Conservation (phyloP, 169 alveolate species). For the Eimeria necatrix region DNA sequence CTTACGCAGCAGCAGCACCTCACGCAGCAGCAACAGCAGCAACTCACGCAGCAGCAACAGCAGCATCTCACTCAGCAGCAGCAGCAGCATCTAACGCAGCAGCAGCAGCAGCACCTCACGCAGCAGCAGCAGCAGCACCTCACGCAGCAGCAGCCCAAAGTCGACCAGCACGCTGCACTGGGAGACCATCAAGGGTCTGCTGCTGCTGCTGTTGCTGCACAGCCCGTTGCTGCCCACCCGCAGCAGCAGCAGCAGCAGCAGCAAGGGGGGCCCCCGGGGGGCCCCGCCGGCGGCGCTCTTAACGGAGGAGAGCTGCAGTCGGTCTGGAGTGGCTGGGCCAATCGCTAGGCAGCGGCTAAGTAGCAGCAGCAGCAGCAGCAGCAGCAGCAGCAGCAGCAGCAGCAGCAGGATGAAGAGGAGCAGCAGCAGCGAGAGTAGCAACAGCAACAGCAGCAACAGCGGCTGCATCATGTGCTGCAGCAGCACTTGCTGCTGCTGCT, state of each 20-base stretch:
- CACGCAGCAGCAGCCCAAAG: background rate
- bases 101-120: too few species aligned
- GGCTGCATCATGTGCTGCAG: background rate
- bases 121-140: constrained; percentile 3
- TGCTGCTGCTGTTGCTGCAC: background rate
- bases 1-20: too few species aligned
- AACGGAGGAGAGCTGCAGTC: background rate
- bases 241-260: constrained; percentile 44
- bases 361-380: too few species aligned
- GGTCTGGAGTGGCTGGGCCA: background rate
- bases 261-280: background rate
- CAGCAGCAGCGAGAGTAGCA: background rate
- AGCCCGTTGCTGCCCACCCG: background rate
- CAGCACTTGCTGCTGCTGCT: too few species aligned
- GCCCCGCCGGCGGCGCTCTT: background rate
- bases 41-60: too few species aligned
- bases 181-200: constrained; percentile 6
- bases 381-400: too few species aligned
- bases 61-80: too few species aligned
- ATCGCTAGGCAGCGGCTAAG: too few species aligned
- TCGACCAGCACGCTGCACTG: background rate
- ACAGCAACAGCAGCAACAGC: constrained; percentile 5
- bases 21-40: too few species aligned
- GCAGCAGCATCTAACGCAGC: too few species aligned
- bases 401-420: too few species aligned